A percentile compares a stretch with the other conserved stretches of the same genome.
Conservation (phyloP, 441 rosid species). For the Gossypium trilobum region DNA sequence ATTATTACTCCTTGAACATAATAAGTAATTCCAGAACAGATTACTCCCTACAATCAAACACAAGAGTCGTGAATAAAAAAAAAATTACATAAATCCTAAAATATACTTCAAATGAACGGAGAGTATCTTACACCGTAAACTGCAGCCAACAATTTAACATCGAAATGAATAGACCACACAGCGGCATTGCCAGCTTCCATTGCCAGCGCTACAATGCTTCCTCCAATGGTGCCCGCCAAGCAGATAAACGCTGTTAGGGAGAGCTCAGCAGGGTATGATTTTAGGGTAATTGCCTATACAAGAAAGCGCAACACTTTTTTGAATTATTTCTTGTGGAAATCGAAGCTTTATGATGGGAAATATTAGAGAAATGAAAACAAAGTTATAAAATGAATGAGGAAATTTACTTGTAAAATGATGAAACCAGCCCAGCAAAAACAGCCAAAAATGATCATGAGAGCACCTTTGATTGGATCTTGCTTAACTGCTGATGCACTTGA, state of each 20-base stretch:
- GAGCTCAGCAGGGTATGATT: conserved; percentile 38
- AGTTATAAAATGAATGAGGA: background rate
- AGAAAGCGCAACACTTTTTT: background rate
- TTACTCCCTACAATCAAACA: conserved; percentile 27
- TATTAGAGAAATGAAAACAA: too few relatives aligned
- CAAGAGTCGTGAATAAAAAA: background rate
- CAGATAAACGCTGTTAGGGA: conserved; percentile 38
- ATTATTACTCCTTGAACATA: conserved; percentile 28
- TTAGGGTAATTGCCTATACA: conserved; percentile 28
- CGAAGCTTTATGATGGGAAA: background rate
- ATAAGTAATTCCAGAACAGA: conserved; percentile 29
- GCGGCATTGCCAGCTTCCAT: conserved; percentile 22
- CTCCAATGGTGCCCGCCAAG: conserved; percentile 29
- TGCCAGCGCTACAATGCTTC: conserved; percentile 23
- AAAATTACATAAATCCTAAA: too few relatives aligned
- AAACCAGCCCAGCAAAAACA: conserved; percentile 37
- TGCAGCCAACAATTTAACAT: conserved; percentile 22
- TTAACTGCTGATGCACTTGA: background rate
- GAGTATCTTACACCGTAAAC: conserved; percentile 30
- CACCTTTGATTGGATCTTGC: conserved; percentile 31
- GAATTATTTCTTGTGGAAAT: background rate
- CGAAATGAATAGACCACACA: conserved; percentile 29
- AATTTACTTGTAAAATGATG: conserved; percentile 28
- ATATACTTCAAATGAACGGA: background rate
- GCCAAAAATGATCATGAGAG: conserved; percentile 27